A percentile compares a stretch with the other conserved stretches of the same genome.
Conservation (phyloP, 805 yeast genomes). For the Saturnispora zaruensis region DNA sequence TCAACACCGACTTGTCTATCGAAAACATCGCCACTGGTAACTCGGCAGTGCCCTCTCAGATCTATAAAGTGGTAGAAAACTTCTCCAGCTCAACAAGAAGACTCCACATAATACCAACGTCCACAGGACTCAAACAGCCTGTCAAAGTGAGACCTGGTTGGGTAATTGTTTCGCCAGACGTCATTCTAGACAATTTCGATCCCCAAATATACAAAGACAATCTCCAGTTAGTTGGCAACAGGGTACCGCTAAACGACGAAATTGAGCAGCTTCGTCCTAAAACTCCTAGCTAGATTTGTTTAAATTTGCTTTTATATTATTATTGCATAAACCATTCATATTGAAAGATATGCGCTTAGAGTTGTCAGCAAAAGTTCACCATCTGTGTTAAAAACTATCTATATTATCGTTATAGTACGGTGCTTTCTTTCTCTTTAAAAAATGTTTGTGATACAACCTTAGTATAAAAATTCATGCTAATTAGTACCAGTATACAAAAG, state of each 20-base stretch:
- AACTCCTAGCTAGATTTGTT: conserved; percentile 41
- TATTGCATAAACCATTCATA: neutral
- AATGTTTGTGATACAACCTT: too few species aligned
- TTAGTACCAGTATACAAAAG: too few species aligned
- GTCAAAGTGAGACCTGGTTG: conserved; percentile 74
- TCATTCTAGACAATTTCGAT: conserved; percentile 61
- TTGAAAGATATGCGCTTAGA: neutral
- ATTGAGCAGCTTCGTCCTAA: conserved; percentile 79
- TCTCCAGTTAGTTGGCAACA: conserved; percentile 37
- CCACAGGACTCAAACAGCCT: conserved; percentile 56
- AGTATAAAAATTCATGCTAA: too few species aligned
- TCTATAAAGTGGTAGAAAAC: conserved; percentile 80
- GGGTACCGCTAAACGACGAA: conserved; percentile 60
- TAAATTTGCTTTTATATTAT: neutral
- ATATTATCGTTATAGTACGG: too few species aligned
- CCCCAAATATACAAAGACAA: conserved; percentile 38
- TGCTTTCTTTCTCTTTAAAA: too few species aligned
- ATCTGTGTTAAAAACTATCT: neutral
- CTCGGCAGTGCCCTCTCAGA: conserved; percentile 59
- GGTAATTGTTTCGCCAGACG: conserved; percentile 85
- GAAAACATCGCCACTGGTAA: conserved; percentile 40
- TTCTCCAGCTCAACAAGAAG: conserved; percentile 77
- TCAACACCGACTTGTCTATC: conserved; percentile 79
- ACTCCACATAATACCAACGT: conserved; percentile 74
- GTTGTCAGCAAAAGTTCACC: neutral